Evolutionary conservation across 306 rosid genomes (phyloP), one percentile per base, ranked within the genome.

Genomic region (Arachis stenosperma): DNA sequence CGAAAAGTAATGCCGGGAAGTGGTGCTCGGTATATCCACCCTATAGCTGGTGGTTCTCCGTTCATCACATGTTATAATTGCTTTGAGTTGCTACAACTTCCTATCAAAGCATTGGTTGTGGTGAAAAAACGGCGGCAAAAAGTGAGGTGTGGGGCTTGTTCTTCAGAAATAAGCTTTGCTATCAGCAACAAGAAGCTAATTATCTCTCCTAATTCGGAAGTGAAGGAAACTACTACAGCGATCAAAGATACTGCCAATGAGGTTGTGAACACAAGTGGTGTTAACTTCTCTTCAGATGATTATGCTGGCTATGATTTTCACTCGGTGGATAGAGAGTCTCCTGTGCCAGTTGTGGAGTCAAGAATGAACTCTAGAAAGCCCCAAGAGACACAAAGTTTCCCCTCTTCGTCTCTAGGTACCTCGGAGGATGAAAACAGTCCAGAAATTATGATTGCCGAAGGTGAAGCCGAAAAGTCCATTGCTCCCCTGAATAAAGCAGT

Each of bases 31-130:
- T 90, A 63, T 46, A 87, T 88, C 71, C 83, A 68, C 66, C 98
- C 99, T 61, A 61, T 95, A 47, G 89, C 91, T 13, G 92, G 96
- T 50, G 99, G 98, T 71, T 90, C 99, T 67, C 99, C 99, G 40
- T 95, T 95, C 83, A 71, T 95, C 48, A 77, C 97, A 9, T 95
- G 99, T 63, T 67, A 72, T 73, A 90, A 81, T 76, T 95, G 99
- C 86, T 91, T 83, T 77, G 97, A 88, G 82, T 65, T 95, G 75
- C 84, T 95, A 69, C 90, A 89, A 80, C 91, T 95, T 53, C 93
- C 99, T 77, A 91, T 81, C 78, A 90, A 84, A 77, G 79, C 83
- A 29, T 66, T 83, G 70, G 69, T 59, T 64, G 67, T 33, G 62
- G 75, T 68, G 71, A 88, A 82, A 74, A 79, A 75, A 13, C 81